Base-by-base conservation (phyloP, 257 asterid species). In the Solanum etuberosum region DNA sequence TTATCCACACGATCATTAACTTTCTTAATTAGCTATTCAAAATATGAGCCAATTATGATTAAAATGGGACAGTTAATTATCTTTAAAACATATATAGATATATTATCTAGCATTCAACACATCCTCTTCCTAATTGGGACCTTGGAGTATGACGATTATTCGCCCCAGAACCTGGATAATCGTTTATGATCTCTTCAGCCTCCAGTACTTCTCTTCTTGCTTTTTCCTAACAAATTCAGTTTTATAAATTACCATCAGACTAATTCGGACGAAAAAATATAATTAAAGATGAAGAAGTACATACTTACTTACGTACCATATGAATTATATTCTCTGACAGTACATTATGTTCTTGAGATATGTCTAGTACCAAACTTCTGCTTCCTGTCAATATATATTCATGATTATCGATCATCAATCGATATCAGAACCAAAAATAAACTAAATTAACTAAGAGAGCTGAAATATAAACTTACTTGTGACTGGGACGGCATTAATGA, bases 81-180 rank as follows among this genome's bases (percentile, higher is more conserved):
- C 15, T 15, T 46, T 2, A 43, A 78, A 15, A 15, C 38, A 43
- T 7, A 42, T 78, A 4, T 43, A 16, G 14, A 10, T 48, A 15
- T 15, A 48, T 86, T 5, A 86, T 83, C 86, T 88, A 91, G 86
- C 94, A 92, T 65, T 92, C 93, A 51, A 12, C 23, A 72, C 92
- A 90, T 40, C 61, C 83, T 92, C 91, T 92, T n/a, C 91, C 90
- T 12, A 86, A 31, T 86, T 91, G 90, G 25, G 98, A 89, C 86
- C 70, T 91, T 16, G 98, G 98, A 7, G 92, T 94, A 86, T 94
- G 98, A 48, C 94, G 95, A 87, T 92, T 90, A 83, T 94, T 94
- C 46, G 98, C 95, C 85, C 95, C 96, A 5, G 96, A 92, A 83
- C 96, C 96, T 54, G 96, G 94, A 88, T 94, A 94, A 59, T 94